These are phyloP conservation scores for Hypoxylon perforatum DNA, from an alignment of 495 filamentous ascomycete genomes.

Conservation along the genomic window DNA sequence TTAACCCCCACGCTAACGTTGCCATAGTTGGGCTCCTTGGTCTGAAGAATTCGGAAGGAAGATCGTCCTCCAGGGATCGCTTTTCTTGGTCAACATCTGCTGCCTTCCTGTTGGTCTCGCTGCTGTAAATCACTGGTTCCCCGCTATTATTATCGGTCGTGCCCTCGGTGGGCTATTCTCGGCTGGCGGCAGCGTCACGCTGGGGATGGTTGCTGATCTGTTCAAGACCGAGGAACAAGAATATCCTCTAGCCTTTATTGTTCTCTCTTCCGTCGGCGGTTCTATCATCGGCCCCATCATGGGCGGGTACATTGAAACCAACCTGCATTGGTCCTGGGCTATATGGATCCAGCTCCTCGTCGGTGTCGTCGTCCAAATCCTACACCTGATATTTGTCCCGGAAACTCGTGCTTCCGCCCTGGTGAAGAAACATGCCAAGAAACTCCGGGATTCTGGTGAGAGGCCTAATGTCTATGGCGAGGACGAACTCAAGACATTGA, in stretches of 20 bases:
- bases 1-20: constrained; percentile 16
- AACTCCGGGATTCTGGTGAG: constrained; percentile 62
- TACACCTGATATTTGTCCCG: constrained; percentile 72
- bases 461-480: constrained; percentile 69
- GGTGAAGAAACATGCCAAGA: constrained; percentile 72
- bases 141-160: constrained; percentile 71
- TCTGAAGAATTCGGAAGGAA: constrained; percentile 80
- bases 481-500: constrained; percentile 63
- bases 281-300: constrained; percentile 70
- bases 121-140: constrained; percentile 67
- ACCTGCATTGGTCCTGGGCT: constrained; percentile 75
- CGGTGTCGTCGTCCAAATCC: constrained; percentile 70
- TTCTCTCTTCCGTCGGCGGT: constrained; percentile 70
- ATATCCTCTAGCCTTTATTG: constrained; percentile 73
- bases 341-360: constrained; percentile 85
- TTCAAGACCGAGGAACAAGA: constrained; percentile 76
- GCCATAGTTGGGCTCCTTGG: constrained; percentile 77
- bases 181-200: constrained; percentile 81
- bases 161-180: constrained; percentile 77
- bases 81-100: constrained; percentile 81
- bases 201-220: constrained; percentile 86
- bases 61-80: constrained; percentile 73
- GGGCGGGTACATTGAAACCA: constrained; percentile 67
- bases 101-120: constrained; percentile 78
- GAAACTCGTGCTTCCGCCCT: constrained; percentile 75